Evolutionary conservation across 306 rosid genomes (phyloP).

Genomic region (Vicia villosa): DNA sequence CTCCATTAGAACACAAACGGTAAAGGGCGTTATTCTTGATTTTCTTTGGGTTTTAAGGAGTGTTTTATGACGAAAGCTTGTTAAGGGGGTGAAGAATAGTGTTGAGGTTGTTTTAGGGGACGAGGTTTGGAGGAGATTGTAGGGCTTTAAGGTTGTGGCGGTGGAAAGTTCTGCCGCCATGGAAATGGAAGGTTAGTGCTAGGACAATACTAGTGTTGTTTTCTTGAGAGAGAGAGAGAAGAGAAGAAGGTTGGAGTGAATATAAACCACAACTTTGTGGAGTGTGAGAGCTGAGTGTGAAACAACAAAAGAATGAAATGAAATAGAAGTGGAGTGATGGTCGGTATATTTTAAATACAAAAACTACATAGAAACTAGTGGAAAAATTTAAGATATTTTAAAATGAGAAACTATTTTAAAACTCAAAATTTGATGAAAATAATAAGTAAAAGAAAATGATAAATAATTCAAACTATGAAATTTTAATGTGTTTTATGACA

Average conservation of each 20-base stretch:
- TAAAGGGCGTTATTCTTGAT: constrained; percentile 21
- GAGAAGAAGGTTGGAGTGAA: too few relatives aligned
- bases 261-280: not conserved
- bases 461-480: not conserved
- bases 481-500: too few relatives aligned
- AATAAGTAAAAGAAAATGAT: too few relatives aligned
- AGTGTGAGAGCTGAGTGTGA: not conserved
- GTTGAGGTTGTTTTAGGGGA: constrained; percentile 39
- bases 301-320: not conserved
- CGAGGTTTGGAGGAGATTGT: constrained; percentile 38
- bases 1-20: constrained; percentile 65
- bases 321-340: not conserved
- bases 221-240: not conserved
- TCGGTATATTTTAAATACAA: not conserved
- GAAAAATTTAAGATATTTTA: too few relatives aligned
- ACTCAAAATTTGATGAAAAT: too few relatives aligned
- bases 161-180: constrained; percentile 70
- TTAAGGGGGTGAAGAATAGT: constrained; percentile 42
- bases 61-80: constrained; percentile 30
- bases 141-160: constrained; percentile 52
- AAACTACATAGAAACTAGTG: not conserved
- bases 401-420: too few relatives aligned
- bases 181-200: not conserved
- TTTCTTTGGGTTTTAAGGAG: constrained; percentile 38
- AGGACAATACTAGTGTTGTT: too few relatives aligned